These are phyloP conservation scores for Magnolia kwangsiensis DNA, from an alignment of 164 flowering plant genomes.

Conservation along the genomic window DNA sequence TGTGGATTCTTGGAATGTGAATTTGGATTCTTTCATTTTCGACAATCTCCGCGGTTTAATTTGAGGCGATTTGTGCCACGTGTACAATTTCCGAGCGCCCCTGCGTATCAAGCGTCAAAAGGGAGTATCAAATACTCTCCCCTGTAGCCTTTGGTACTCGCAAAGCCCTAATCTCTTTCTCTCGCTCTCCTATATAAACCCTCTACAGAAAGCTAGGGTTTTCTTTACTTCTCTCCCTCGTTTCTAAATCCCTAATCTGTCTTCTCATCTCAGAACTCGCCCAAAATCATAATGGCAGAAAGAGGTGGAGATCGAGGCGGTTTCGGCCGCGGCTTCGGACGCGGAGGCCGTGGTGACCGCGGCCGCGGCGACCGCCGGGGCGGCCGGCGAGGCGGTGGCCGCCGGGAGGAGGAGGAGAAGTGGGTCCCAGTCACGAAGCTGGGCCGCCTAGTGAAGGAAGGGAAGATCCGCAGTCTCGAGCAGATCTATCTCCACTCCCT, in stretches of 20 bases:
- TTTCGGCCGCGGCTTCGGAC: slow-evolving; percentile 50
- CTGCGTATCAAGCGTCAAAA: no score
- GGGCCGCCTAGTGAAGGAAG: slow-evolving; percentile 61
- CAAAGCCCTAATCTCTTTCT: neutral
- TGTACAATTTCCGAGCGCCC: no score
- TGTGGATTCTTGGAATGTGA: no score
- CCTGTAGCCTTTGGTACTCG: neutral
- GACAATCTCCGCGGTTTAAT: no score
- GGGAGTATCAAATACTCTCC: neutral
- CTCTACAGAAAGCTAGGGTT: slow-evolving; percentile 10
- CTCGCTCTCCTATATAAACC: neutral
- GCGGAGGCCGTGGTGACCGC: slow-evolving; percentile 40
- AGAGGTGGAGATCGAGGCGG: slow-evolving; percentile 57
- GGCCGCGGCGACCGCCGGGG: slow-evolving; percentile 50
- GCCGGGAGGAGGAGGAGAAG: slow-evolving; percentile 55
- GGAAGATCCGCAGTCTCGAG: slow-evolving; percentile 48
- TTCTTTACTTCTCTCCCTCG: neutral
- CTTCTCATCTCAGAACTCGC: neutral
- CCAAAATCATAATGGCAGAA: slow-evolving; percentile 51
- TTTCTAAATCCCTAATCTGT: neutral
- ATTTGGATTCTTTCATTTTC: no score
- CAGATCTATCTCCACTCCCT: slow-evolving; percentile 77
- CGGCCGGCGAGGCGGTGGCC: slow-evolving; percentile 43
- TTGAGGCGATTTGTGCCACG: no score
- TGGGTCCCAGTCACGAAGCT: slow-evolving; percentile 87